Evolutionary conservation across 208 protist species (phyloP).

Genomic region (Endotrypanum monterogeii): DNA sequence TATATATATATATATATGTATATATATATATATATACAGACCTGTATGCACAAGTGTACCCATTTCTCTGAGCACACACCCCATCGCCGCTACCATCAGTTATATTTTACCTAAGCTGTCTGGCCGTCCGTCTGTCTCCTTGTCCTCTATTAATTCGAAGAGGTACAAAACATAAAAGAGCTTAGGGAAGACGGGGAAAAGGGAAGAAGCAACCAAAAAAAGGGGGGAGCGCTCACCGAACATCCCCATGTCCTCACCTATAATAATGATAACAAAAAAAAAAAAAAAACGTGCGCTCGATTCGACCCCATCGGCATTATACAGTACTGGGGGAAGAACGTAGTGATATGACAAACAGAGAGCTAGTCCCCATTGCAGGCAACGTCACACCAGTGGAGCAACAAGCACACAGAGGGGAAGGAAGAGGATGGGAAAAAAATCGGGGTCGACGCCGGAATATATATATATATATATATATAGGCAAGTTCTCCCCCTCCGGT

Average conservation of each 20-base stretch:
- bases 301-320: background rate
- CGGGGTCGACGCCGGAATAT: too few relatives aligned
- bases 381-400: background rate
- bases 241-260: background rate
- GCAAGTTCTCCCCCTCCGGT: too few relatives aligned
- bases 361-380: background rate
- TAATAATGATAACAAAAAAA: slow-evolving; percentile 10
- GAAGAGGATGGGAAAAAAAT: slow-evolving; percentile 20
- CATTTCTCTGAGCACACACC: too few relatives aligned
- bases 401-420: slow-evolving; percentile 6
- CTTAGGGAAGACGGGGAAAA: background rate
- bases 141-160: too few relatives aligned
- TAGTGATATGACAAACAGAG: background rate
- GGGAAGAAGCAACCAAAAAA: background rate
- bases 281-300: slow-evolving; percentile 7
- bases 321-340: background rate
- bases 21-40: background rate
- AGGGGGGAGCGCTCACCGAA: background rate
- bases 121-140: too few relatives aligned
- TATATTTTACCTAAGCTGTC: too few relatives aligned
- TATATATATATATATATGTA: background rate
- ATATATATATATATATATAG: too few relatives aligned
- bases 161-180: too few relatives aligned
- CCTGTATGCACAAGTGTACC: too few relatives aligned
- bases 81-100: too few relatives aligned